Conservation (phyloP, 2,329 filamentous ascomycete genomes). For the Thielaviopsis ethacetica region DNA sequence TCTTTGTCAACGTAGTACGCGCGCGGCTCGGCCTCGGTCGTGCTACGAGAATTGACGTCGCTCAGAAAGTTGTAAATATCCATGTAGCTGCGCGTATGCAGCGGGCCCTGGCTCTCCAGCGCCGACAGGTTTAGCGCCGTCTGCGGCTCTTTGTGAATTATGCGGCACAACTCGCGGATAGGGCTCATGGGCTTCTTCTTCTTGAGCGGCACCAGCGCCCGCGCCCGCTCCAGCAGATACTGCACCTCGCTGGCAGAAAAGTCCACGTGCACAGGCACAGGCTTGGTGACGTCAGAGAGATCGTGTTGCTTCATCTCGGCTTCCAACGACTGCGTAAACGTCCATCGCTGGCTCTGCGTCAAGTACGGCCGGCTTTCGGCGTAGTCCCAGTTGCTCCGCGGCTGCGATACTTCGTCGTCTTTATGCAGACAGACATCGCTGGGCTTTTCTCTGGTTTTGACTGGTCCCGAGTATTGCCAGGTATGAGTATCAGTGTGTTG, state of each 20-base stretch:
- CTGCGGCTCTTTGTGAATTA: slow-evolving; percentile 11
- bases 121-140: slow-evolving; percentile 9
- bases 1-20: slow-evolving; percentile 15
- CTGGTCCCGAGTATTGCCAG: not conserved
- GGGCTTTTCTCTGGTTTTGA: not conserved
- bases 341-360: not conserved
- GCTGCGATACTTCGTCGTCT: not conserved
- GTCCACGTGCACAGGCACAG: slow-evolving; percentile 24
- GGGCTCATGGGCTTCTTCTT: slow-evolving; percentile 2
- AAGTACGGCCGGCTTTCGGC: not conserved
- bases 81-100: slow-evolving; percentile 15
- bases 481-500: not conserved
- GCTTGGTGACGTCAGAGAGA: not conserved
- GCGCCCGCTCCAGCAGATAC: slow-evolving; percentile 12
- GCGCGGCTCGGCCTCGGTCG: slow-evolving; percentile 9
- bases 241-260: slow-evolving; percentile 25
- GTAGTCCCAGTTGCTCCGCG: not conserved
- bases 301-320: not conserved
- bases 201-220: slow-evolving; percentile 3
- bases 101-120: slow-evolving; percentile 12
- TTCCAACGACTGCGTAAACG: not conserved
- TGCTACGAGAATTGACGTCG: slow-evolving; percentile 21
- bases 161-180: slow-evolving; percentile 13
- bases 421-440: not conserved
- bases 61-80: slow-evolving; percentile 23